Base-by-base conservation (phyloP, 2,329 filamentous ascomycete genomes). In the Colletotrichum lupini region DNA sequence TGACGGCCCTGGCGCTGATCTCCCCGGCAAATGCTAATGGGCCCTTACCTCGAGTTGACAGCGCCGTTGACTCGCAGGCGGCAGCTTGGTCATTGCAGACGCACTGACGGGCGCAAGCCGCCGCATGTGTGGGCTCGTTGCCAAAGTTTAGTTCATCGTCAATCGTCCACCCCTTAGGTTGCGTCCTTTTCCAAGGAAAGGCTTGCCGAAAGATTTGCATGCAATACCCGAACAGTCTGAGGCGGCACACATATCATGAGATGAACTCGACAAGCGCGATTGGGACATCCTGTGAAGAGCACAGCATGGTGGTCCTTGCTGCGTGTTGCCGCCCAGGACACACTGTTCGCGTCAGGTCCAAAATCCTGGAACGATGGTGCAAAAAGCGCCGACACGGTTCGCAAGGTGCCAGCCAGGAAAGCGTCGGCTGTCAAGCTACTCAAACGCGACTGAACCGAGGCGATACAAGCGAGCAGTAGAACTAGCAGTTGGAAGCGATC, bases 41-140 rank as follows among this genome's bases (percentile, higher is more conserved):
- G 55, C 60, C 59, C 66, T 70, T 64, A 49, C 42, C 59, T 70
- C 37, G 24, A 60, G 30, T 16, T 60, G 59, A 70, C 70, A 70
- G 68, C 72, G 68, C 68, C 62, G 68, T 72, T 74, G 68, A 67
- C 67, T 73, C 67, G 71, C 67, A 71, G 60, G 32, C 53, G 53
- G 14, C 28, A 59, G 49, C 58, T 68, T 30, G n/a, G 57, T 52
- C 64, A 28, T 58, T 32, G 58, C 46, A 70, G 35, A 28, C 63
- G 68, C 67, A 72, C 68, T 72, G 68, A 72, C 62, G 62, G 59
- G 46, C 57, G 68, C 62, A 71, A 71, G 62, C 62, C 68, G 65
- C 66, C 55, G 56, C 70, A 73, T 49, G 35, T 61, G 72, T 67
- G 61, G 61, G 58, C 57, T 67, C 26, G 58, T 62, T 56, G 28